Evolutionary conservation across 345 rosid species (phyloP).

Genomic region (Theobroma cacao): DNA sequence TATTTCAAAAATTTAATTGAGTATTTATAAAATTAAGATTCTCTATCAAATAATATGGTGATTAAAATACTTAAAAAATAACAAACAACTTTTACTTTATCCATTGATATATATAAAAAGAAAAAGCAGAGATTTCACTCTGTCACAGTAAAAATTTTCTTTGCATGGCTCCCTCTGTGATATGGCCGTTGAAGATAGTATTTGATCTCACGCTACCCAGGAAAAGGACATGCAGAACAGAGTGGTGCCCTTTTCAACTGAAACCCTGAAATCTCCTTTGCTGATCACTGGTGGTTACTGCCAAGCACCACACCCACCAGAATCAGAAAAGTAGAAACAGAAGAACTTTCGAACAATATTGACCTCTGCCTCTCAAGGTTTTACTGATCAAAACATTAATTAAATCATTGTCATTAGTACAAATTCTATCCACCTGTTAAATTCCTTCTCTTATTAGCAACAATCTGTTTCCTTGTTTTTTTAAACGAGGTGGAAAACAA

Average conservation of each 20-base stretch:
- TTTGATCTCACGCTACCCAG: background rate
- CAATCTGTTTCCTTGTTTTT: background rate
- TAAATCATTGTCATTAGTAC: background rate
- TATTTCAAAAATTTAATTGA: too few relatives aligned
- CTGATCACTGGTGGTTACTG: background rate
- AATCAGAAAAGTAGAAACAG: background rate
- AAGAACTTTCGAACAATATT: background rate
- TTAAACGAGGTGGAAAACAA: too few relatives aligned
- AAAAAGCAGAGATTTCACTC: too few relatives aligned
- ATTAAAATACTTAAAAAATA: too few relatives aligned
- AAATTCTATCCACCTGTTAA: background rate
- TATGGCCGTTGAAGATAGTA: background rate
- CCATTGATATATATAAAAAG: too few relatives aligned
- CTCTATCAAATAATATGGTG: too few relatives aligned
- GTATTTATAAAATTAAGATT: too few relatives aligned
- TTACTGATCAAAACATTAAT: background rate
- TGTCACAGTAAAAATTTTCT: background rate
- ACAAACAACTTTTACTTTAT: too few relatives aligned
- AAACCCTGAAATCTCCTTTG: slow-evolving; percentile 7
- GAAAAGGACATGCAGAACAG: background rate
- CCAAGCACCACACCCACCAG: background rate
- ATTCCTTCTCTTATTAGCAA: background rate
- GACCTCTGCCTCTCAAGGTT: background rate
- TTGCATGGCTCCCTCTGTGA: background rate
- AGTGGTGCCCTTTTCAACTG: background rate